These are phyloP conservation scores for Mangifera indica DNA, from an alignment of 345 rosid species.

Conservation along the genomic window DNA sequence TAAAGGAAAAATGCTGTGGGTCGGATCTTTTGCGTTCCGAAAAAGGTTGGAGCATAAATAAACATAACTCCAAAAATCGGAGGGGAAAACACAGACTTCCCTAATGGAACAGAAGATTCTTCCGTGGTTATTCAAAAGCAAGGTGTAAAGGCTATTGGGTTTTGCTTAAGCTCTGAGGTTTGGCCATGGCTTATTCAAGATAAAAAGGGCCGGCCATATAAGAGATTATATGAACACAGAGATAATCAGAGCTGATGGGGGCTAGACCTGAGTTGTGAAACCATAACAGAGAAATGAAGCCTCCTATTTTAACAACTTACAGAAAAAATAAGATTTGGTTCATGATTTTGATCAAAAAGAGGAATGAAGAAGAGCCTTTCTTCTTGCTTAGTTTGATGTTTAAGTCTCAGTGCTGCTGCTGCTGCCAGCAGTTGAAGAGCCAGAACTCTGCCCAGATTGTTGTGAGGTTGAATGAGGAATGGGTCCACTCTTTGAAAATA, in stretches of 20 bases:
- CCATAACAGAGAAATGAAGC: slow-evolving; percentile 34
- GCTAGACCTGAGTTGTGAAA: slow-evolving; percentile 44
- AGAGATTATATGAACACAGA: slow-evolving; percentile 28
- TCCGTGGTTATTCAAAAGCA: slow-evolving; percentile 39
- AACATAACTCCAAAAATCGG: slow-evolving; percentile 32
- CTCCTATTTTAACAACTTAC: slow-evolving; percentile 37
- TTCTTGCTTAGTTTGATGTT: slow-evolving; percentile 33
- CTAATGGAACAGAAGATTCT: slow-evolving; percentile 33
- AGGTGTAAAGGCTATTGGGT: slow-evolving; percentile 34
- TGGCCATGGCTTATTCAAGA: slow-evolving; percentile 42
- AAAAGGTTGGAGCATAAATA: slow-evolving; percentile 35
- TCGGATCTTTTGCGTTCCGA: slow-evolving; percentile 18
- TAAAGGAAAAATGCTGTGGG: slow-evolving; percentile 26
- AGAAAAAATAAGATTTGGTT: slow-evolving; percentile 28
- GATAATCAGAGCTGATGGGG: slow-evolving; percentile 33
- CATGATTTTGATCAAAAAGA: slow-evolving; percentile 36
- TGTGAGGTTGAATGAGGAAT: slow-evolving; percentile 34
- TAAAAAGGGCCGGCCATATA: slow-evolving; percentile 34
- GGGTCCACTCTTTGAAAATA: slow-evolving; percentile 34
- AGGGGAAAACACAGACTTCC: slow-evolving; percentile 21
- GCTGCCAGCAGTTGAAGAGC: slow-evolving; percentile 35
- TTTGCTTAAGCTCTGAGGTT: slow-evolving; percentile 30
- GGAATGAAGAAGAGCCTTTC: slow-evolving; percentile 22
- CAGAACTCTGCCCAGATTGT: slow-evolving; percentile 47
- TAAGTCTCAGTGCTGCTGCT: slow-evolving; percentile 24